Evolutionary conservation across 2,329 filamentous ascomycete genomes (phyloP).

Genomic region (Fusarium paranaense): DNA sequence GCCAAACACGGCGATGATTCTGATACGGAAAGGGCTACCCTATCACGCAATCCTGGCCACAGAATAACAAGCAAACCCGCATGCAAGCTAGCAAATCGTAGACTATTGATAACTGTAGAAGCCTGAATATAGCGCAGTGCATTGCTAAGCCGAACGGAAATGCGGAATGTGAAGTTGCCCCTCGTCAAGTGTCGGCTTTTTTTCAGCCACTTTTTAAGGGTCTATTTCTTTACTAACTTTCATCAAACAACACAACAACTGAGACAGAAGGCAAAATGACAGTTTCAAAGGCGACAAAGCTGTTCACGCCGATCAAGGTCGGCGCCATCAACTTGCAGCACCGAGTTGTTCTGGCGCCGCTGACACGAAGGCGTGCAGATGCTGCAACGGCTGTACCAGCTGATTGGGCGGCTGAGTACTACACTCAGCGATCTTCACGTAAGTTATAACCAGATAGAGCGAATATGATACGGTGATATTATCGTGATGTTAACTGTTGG

Average conservation of each 20-base stretch:
- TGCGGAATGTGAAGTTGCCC: background rate
- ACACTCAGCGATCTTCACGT: constrained; percentile 56
- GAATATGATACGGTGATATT: background rate
- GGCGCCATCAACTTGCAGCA: constrained; percentile 54
- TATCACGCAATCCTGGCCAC: background rate
- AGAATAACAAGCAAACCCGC: background rate
- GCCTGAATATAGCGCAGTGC: background rate
- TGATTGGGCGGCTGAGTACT: constrained; percentile 57
- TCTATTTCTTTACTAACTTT: background rate
- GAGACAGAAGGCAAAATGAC: constrained; percentile 10
- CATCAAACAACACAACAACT: background rate
- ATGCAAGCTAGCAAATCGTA: background rate
- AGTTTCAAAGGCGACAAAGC: constrained; percentile 29
- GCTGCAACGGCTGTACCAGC: constrained; percentile 46
- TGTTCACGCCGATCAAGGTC: constrained; percentile 58
- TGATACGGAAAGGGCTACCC: background rate
- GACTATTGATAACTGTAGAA: background rate
- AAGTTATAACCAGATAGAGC: background rate
- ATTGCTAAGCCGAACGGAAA: background rate
- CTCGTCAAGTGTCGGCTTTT: background rate
- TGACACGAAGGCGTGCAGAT: constrained; percentile 65
- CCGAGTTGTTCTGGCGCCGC: constrained; percentile 65
- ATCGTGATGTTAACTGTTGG: background rate
- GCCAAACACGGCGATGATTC: background rate
- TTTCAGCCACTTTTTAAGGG: background rate